phyloP scores from a whole-genome alignment of 495 filamentous ascomycete species.

The Penicillium diatomitis region DNA sequence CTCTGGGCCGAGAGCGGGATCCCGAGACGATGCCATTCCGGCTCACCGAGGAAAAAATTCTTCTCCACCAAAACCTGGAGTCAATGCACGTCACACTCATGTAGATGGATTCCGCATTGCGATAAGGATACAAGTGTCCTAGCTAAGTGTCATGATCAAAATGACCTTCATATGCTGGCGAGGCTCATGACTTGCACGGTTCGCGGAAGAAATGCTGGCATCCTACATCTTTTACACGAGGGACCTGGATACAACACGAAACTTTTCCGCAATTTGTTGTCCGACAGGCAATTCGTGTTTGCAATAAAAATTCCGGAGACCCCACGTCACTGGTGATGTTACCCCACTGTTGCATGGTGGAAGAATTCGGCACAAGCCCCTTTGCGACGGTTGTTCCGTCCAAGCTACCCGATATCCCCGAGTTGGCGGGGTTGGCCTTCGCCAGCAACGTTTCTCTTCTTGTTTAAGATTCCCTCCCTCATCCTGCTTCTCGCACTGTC shows the following conservation, averaged over 20 bases:
- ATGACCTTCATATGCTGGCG: too few species aligned
- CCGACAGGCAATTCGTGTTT: too few species aligned
- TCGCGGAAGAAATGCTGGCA: too few species aligned
- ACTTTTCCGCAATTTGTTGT: too few species aligned
- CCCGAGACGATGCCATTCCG: slow-evolving; percentile 17
- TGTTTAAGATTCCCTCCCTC: slow-evolving; percentile 1
- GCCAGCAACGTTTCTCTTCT: background rate
- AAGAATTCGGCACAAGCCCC: background rate
- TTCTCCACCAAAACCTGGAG: slow-evolving; percentile 4
- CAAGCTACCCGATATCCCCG: slow-evolving; percentile 3
- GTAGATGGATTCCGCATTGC: too few species aligned
- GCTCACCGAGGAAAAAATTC: slow-evolving; percentile 16
- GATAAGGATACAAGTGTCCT: too few species aligned
- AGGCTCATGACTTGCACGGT: too few species aligned
- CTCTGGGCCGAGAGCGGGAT: slow-evolving; percentile 12
- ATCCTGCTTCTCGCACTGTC: background rate
- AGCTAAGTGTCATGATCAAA: too few species aligned
- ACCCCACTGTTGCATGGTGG: background rate
- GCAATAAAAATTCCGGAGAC: slow-evolving; percentile 7
- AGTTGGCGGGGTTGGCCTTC: slow-evolving; percentile 1
- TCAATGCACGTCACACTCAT: background rate
- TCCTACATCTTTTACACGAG: too few species aligned
- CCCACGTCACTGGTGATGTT: slow-evolving; percentile 10
- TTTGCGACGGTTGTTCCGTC: background rate
- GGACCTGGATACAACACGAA: too few species aligned